These are phyloP conservation scores for Reticulascus tulasneorum DNA, from an alignment of 2,329 filamentous ascomycete genomes.

Conservation along the genomic window DNA sequence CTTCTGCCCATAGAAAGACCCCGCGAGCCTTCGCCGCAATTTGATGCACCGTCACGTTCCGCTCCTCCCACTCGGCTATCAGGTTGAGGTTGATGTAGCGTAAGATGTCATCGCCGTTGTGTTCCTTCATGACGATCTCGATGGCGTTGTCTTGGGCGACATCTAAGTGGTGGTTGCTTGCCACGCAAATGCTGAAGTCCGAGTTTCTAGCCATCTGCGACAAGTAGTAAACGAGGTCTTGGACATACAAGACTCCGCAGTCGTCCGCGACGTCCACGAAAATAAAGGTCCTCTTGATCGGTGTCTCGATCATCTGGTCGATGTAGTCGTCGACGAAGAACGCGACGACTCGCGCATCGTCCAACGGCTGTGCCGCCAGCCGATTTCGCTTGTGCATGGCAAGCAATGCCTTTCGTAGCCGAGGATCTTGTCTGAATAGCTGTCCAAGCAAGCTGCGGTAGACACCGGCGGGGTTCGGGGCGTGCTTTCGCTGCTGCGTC, in stretches of 20 bases:
- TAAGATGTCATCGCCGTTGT: conserved; percentile 27
- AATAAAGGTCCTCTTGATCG: conserved; percentile 23
- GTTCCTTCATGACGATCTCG: conserved; percentile 23
- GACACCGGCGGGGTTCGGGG: conserved; percentile 16
- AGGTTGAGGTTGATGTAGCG: conserved; percentile 26
- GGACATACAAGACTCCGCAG: conserved; percentile 18
- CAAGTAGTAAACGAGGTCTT: conserved; percentile 22
- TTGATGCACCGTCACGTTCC: conserved; percentile 20
- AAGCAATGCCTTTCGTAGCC: conserved; percentile 21
- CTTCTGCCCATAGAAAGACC: conserved; percentile 30
- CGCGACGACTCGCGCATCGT: conserved; percentile 23
- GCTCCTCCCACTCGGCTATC: conserved; percentile 26
- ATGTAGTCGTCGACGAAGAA: conserved; percentile 28
- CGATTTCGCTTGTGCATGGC: conserved; percentile 11
- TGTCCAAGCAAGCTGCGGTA: conserved; percentile 25
- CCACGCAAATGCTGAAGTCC: conserved; percentile 27
- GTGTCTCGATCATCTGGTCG: conserved; percentile 19
- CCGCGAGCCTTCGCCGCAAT: conserved; percentile 24
- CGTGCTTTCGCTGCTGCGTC: too few species aligned
- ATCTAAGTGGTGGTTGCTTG: conserved; percentile 17
- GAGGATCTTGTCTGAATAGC: conserved; percentile 23
- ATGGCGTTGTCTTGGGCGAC: too few species aligned
- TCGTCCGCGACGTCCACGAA: conserved; percentile 26
- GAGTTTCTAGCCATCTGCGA: conserved; percentile 24
- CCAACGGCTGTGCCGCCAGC: conserved; percentile 11